Evolutionary conservation across 2,329 filamentous ascomycete genomes (phyloP).

Genomic region (Aureobasidium sp.): DNA sequence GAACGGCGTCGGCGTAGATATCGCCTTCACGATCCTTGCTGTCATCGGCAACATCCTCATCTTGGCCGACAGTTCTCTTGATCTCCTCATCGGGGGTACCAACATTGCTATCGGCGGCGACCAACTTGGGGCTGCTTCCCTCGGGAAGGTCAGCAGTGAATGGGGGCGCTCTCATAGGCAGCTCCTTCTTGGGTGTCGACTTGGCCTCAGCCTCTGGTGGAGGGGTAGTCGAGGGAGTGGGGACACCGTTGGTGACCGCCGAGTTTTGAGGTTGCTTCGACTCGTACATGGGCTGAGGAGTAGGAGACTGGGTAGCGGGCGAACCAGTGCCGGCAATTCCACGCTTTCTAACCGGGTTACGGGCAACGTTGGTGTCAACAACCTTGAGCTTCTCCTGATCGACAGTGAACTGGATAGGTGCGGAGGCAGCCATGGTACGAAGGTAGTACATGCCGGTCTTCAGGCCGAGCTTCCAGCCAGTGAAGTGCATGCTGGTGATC

Average conservation of each 20-base stretch:
- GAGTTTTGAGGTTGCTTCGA: conserved; percentile 41
- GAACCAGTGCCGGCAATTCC: conserved; percentile 43
- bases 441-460: conserved; percentile 99
- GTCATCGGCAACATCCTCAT: conserved; percentile 64
- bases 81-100: conserved; percentile 55
- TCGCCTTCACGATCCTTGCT: conserved; percentile 74
- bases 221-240: conserved; percentile 61
- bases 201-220: conserved; percentile 44
- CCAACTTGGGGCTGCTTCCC: conserved; percentile 68
- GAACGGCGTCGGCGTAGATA: conserved; percentile 88
- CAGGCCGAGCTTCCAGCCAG: conserved; percentile 96
- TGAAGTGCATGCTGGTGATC: conserved; percentile 99
- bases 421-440: conserved; percentile 91
- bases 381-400: conserved; percentile 92
- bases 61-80: conserved; percentile 45
- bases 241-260: conserved; percentile 50
- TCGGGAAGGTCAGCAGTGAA: conserved; percentile 74
- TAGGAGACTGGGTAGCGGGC: conserved; percentile 19
- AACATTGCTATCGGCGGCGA: conserved; percentile 60
- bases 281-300: conserved; percentile 60
- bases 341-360: conserved; percentile 62
- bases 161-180: conserved; percentile 51
- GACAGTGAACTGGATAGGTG: conserved; percentile 97
- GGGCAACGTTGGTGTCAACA: conserved; percentile 68
- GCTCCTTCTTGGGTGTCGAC: conserved; percentile 41